Conservation (phyloP, 176 grass and related monocot species). For the Carex pumila region DNA sequence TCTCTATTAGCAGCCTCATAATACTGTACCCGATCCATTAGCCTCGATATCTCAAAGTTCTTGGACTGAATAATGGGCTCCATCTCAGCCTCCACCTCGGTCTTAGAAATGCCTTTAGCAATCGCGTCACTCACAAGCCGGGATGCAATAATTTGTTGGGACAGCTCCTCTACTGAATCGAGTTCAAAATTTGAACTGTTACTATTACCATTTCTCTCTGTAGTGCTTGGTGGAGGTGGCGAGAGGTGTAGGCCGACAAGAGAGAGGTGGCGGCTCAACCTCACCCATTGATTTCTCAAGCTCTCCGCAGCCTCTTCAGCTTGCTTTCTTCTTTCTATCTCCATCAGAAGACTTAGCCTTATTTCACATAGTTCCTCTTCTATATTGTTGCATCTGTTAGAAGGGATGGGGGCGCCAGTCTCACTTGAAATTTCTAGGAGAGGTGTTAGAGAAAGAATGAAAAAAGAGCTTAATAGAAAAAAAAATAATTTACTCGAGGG, state of each 20-base stretch:
- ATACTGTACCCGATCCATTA: constrained; percentile 89
- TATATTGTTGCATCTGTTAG: neutral
- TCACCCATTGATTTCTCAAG: constrained; percentile 72
- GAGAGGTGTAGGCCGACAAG: constrained; percentile 52
- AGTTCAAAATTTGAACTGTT: constrained; percentile 25
- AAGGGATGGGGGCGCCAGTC: constrained; percentile 21
- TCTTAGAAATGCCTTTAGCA: constrained; percentile 41
- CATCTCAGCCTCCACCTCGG: constrained; percentile 66
- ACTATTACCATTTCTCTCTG: constrained; percentile 40
- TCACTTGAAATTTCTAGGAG: constrained; percentile 78
- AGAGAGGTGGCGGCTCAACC: constrained; percentile 59
- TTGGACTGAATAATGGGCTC: constrained; percentile 60
- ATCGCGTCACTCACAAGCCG: constrained; percentile 60
- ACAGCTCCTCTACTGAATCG: constrained; percentile 78
- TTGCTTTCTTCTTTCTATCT: constrained; percentile 79
- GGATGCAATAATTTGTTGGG: constrained; percentile 76
- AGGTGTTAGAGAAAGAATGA: neutral
- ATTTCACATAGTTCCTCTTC: constrained; percentile 81
- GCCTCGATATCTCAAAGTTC: constrained; percentile 88
- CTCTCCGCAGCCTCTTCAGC: constrained; percentile 67
- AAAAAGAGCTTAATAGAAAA: neutral
- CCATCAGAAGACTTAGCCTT: constrained; percentile 61
- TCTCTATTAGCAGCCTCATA: constrained; percentile 94
- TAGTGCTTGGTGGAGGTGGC: constrained; percentile 16
- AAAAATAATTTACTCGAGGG: neutral